Evolutionary conservation across 2,329 filamentous ascomycete species (phyloP).

Genomic region (Alternaria gansuensis): DNA sequence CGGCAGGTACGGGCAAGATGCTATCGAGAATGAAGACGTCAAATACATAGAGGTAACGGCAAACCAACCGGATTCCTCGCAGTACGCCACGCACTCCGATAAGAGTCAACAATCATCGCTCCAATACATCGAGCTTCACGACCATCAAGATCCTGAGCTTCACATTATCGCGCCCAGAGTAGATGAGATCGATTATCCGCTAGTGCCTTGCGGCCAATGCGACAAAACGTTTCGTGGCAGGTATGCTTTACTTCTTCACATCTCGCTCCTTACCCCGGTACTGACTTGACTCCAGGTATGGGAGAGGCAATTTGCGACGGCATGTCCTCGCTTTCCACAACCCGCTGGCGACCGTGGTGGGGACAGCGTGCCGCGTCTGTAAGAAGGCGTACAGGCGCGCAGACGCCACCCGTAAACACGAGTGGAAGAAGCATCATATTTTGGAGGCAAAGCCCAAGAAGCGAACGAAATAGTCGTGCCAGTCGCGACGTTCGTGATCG

Average conservation of each 20-base stretch:
- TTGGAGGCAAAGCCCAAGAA: slow-evolving; percentile 20
- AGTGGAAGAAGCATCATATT: slow-evolving; percentile 25
- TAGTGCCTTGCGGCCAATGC: slow-evolving; percentile 6
- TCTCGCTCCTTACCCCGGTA: not conserved
- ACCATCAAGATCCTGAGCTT: not conserved
- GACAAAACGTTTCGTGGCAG: slow-evolving; percentile 13
- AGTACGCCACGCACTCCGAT: not conserved
- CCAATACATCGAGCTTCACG: not conserved
- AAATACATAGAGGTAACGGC: not conserved
- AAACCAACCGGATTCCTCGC: not conserved
- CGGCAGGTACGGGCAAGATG: not conserved
- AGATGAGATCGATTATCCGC: not conserved
- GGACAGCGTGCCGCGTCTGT: slow-evolving; percentile 18
- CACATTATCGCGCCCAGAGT: too few species aligned
- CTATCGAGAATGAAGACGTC: not conserved
- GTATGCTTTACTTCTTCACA: slow-evolving; percentile 7
- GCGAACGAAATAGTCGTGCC: slow-evolving; percentile 5
- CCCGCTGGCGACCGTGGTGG: not conserved
- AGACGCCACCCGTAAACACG: slow-evolving; percentile 30
- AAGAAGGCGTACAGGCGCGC: slow-evolving; percentile 11
- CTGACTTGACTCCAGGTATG: slow-evolving; percentile 22
- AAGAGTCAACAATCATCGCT: not conserved
- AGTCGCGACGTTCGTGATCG: not conserved
- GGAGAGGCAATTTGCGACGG: slow-evolving; percentile 22
- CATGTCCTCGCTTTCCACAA: slow-evolving; percentile 16